These are phyloP conservation scores for Epichloe bromicola DNA, from an alignment of 2,329 filamentous ascomycete genomes.

Conservation along the genomic window DNA sequence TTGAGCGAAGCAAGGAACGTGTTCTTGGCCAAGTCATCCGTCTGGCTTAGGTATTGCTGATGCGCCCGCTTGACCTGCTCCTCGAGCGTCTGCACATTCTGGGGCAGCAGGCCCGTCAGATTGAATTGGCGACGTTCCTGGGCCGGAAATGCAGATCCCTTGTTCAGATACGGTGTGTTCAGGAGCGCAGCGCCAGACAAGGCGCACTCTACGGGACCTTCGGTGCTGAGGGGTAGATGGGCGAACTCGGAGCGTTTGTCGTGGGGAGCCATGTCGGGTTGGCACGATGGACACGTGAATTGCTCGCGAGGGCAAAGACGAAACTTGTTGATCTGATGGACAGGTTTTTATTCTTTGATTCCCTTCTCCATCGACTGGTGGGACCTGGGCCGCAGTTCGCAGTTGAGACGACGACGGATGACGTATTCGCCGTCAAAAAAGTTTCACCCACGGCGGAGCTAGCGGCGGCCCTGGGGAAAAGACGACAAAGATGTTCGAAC, in stretches of 20 bases:
- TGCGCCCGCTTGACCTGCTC: constrained; percentile 69
- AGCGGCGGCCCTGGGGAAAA: no score
- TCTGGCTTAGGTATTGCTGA: constrained; percentile 55
- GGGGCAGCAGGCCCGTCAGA: constrained; percentile 60
- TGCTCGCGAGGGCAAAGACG: no score
- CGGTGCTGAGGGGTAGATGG: constrained; percentile 22
- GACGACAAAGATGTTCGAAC: no score
- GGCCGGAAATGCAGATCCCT: constrained; percentile 63
- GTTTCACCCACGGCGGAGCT: not conserved
- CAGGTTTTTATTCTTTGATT: no score
- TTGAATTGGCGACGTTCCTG: constrained; percentile 58
- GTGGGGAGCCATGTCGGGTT: not conserved
- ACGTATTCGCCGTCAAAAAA: not conserved
- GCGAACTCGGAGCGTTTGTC: constrained; percentile 14
- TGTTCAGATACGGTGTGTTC: constrained; percentile 47
- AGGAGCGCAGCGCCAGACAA: constrained; percentile 22
- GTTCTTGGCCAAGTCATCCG: constrained; percentile 64
- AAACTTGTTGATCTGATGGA: no score
- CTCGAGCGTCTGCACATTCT: constrained; percentile 59
- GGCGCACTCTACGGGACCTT: constrained; percentile 23
- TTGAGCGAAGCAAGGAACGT: constrained; percentile 78
- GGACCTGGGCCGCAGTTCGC: not conserved
- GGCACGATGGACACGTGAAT: no score
- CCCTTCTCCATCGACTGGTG: not conserved
- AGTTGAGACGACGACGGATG: not conserved